phyloP scores from a whole-genome alignment of 83 land plant genomes.

The Isoetes engelmannii region DNA sequence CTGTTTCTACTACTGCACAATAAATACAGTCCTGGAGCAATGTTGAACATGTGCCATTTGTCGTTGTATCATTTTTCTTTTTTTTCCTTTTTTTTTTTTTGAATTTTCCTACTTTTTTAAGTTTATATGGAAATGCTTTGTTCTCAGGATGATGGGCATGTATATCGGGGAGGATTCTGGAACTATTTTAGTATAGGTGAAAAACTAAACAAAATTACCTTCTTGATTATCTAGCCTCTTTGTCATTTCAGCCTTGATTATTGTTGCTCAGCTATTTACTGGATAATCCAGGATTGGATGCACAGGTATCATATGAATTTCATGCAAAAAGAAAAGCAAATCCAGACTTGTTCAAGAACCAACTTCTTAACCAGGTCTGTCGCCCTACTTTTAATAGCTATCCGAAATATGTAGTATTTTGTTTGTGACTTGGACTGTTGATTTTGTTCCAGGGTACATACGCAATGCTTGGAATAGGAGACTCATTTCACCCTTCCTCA shows the following conservation, averaged over 20 bases:
- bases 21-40: too few species aligned
- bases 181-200: not conserved
- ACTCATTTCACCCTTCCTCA: conserved; percentile 59
- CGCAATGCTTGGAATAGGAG: conserved; percentile 46
- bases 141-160: not conserved
- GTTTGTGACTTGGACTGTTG: too few species aligned
- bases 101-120: too few species aligned
- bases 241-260: too few species aligned
- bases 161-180: not conserved
- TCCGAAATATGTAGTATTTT: not conserved
- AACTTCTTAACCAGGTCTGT: not conserved
- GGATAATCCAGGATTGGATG: not conserved
- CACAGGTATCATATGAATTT: conserved; percentile 1
- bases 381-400: not conserved
- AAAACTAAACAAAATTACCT: not conserved
- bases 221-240: not conserved
- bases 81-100: too few species aligned
- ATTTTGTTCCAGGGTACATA: conserved; percentile 42
- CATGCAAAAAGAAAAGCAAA: not conserved
- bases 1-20: too few species aligned
- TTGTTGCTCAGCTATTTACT: not conserved
- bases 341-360: not conserved
- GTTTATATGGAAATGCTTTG: too few species aligned
- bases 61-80: too few species aligned
- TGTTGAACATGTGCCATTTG: too few species aligned